Evolutionary conservation across 768 basidiomycete species (phyloP), one percentile per base, ranked within the genome.

Genomic region (Naganishia randhawae): DNA sequence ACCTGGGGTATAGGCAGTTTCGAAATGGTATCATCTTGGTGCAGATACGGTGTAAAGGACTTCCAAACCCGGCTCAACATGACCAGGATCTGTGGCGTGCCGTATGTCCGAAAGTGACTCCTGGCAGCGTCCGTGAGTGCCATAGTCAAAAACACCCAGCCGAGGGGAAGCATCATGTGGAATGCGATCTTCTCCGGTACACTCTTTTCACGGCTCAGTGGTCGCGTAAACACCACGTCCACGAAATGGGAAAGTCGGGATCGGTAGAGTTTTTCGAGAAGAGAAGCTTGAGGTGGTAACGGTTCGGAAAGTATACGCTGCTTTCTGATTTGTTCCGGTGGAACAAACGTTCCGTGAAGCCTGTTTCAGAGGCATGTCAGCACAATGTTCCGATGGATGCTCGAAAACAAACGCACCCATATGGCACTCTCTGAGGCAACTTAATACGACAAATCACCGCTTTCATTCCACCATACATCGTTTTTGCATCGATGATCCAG

Each of bases 401-500:
- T 17, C 13, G 16, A 8, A 25, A 51, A 39, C 33, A 17, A 1
- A 75, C 76, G 48, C 27, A 78, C 77, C 77, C 77, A 54, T 78
- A 78, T 29, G 77, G 77, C 10, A 78, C 77, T 42, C 80, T 50
- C 66, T 78, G 75, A 41, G 80, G 78, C 45, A 82, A 54, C 37
- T 76, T 73, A 55, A 80, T 72, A 39, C 76, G 73, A 17, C 74
- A 73, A 10, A 78, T 71, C 0, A 81, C 73, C 5, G 72, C 73
- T 22, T 41, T 33, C 74, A 78, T 75, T 25, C 78, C 74, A 45
- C 73, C 50, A 3, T 71, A 63, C 72, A 79, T 73, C 13, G 52
- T 62, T 39, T 71, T 72, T n/a, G 81, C 81, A 55, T 82, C 81
- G 42, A 82, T 76, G 32, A 82, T 73, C 81, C 81, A 82, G 4